phyloP scores from a whole-genome alignment of 495 filamentous ascomycete genomes.

The Aspergillus coremiiformis region DNA sequence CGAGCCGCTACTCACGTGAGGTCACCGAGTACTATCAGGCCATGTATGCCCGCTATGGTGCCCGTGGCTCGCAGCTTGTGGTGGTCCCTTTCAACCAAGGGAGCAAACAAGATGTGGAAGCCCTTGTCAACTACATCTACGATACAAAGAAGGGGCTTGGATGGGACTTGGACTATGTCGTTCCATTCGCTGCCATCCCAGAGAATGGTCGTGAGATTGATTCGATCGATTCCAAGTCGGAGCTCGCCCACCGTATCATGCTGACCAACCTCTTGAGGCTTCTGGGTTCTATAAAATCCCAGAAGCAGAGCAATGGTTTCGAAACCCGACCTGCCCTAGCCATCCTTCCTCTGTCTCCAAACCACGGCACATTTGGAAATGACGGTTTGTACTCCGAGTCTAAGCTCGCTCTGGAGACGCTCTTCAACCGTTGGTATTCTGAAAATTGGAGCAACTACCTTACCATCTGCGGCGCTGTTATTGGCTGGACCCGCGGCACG shows the following conservation, averaged over 20 bases:
- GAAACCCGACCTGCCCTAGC: conserved; percentile 95
- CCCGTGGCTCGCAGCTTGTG: conserved; percentile 89
- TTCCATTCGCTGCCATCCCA: conserved; percentile 95
- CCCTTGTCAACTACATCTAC: conserved; percentile 90
- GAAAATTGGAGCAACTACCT: conserved; percentile 97
- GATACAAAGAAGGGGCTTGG: conserved; percentile 93
- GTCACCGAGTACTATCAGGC: conserved; percentile 99
- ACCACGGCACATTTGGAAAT: conserved; percentile 97
- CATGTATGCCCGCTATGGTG: conserved; percentile 92
- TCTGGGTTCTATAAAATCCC: conserved; percentile 79
- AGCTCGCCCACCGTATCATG: conserved; percentile 98
- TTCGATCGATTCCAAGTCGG: conserved; percentile 93
- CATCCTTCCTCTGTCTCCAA: conserved; percentile 90
- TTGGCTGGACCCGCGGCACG: conserved; percentile 98
- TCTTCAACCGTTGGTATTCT: conserved; percentile 98
- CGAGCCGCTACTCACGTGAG: conserved; percentile 89
- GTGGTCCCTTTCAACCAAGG: conserved; percentile 99
- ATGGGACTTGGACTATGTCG: conserved; percentile 94
- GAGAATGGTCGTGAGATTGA: conserved; percentile 98
- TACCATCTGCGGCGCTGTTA: conserved; percentile 96
- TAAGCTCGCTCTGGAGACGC: conserved; percentile 90
- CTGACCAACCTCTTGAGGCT: conserved; percentile 92
- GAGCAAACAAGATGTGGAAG: conserved; percentile 93
- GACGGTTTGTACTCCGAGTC: conserved; percentile 98
- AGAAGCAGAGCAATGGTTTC: conserved; percentile 79